Base-by-base conservation (phyloP, 352 stramenopile genomes). In the Globisporangium iwayamae region DNA sequence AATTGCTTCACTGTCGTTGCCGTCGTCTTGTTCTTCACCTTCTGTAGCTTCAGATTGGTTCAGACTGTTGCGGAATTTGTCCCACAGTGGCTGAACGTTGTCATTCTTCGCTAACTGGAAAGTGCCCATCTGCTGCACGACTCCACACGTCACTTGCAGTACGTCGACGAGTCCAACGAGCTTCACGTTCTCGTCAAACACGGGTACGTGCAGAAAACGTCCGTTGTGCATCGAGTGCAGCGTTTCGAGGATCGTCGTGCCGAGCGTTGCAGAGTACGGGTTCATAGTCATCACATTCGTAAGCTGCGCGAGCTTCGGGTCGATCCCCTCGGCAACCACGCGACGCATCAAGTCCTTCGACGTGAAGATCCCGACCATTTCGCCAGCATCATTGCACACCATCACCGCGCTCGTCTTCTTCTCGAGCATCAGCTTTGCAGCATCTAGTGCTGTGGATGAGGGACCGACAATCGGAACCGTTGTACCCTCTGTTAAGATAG, bases 201-300 rank as follows among this genome's bases (percentile, higher is more conserved):
- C 96, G 10, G 97, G 97, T 9, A 99, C 79, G 57, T 98, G 97
- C 25, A 99, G 70, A 74, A 99, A 99, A 36, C 90, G 89, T 25
- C 98, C 95, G 53, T 99, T 96, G 72, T 98, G 96, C 95, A 99
- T 99, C 55, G 93, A 97, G 72, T 99, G 96, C 53, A 99, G 75
- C 14, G 96, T 98, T 63, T 99, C 97, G 51, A 99, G 73, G 32
- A 99, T 96, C 22, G 94, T 97, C 28, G 96, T 98, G 62, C 96
- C 86, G 47, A 97, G 76, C 3, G 76, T 88, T 11, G 97, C 96
- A 20, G 83, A 93, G 67, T 98, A 96, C 30, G 96, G 97, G 45
- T 98, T 95, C 8, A 77, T 68, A 5, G 97, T 99, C 96, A 99
- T 99, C 4, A 99, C 93, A 18, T 75, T 76, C 4, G 75, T 87